Evolutionary conservation across 2,329 filamentous ascomycete species (phyloP), one percentile per base, ranked within the genome.

Genomic region (Chrysosporium queenslandicum): DNA sequence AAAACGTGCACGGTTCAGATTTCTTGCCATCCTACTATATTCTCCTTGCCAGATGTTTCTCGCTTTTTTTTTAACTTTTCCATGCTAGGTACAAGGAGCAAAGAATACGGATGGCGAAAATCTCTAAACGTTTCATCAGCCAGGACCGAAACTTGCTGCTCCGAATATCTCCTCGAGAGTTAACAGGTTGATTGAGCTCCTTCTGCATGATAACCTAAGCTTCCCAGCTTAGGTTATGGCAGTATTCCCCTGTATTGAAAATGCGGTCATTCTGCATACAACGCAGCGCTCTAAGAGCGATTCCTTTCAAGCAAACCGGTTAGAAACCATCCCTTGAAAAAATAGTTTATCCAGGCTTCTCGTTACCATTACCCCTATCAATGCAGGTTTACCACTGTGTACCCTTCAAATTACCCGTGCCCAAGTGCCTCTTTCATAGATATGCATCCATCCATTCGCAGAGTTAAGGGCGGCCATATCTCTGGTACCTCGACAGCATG

Each of bases 1-100:
- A 43, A 30, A 30, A 51, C 49, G 49, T 51, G 49, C 49, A 45
- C 29, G 9, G 14, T 18, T 43, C 18, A n/a, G 23, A 36, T 36
- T 16, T 41, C 36, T n/a, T 18, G 21, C 14, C 21, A n/a, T 9
- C 29, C 30, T 37, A 18, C 4, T 18, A 2, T 16, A 43, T 43
- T 27, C 23, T 27, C 6, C 40, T 43, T 41, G 42, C 9, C 47
- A 18, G 42, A 25, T n/a, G n/a, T n/a, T 12, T 39, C 46, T 40
- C 29, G 32, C 12, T 21, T 20, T 23, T 23, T 23, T 40, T 21
- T 41, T 25, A 21, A 37, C 8, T 16, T 37, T 46, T 46, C n/a
- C 37, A 25, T 29, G 16, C 18, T 34, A 14, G 5, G n/a, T 20
- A 14, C 7, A 18, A 21, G 42, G 16, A 46, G 6, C 16, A 43